Percentiles rank a stretch among this genome's conserved stretches.
phyloP scores from a whole-genome alignment of 352 stramenopile genomes.

The Globisporangium carolinianum region DNA sequence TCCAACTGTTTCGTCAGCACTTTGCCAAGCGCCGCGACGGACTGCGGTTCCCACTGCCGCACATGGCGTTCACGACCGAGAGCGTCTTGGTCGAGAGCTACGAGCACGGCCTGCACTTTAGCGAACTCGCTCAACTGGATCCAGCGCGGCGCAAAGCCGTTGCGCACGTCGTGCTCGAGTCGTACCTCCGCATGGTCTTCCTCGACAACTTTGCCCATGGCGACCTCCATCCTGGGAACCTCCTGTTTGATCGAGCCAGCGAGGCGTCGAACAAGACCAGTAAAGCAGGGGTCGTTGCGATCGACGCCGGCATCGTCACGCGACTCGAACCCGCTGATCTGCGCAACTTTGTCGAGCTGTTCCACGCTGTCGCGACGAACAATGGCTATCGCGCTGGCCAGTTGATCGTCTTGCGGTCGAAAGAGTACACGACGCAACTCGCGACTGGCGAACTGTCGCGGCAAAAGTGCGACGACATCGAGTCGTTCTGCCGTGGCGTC shows the following conservation, averaged over 20 bases:
- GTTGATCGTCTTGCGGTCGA: conserved; percentile 67
- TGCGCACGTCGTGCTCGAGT: conserved; percentile 74
- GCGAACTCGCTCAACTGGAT: conserved; percentile 49
- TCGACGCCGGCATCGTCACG: conserved; percentile 84
- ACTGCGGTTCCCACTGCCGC: conserved; percentile 66
- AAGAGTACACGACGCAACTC: conserved; percentile 20
- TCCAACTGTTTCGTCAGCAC: conserved; percentile 71
- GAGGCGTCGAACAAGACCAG: background rate
- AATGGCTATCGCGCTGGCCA: conserved; percentile 75
- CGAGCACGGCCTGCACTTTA: conserved; percentile 74
- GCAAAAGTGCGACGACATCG: conserved; percentile 61
- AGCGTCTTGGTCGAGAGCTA: conserved; percentile 91
- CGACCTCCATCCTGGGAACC: conserved; percentile 91
- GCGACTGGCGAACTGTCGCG: conserved; percentile 20
- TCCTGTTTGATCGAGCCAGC: conserved; percentile 59
- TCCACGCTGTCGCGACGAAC: conserved; percentile 74
- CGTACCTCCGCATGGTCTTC: conserved; percentile 94
- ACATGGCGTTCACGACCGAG: conserved; percentile 67
- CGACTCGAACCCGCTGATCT: conserved; percentile 69
- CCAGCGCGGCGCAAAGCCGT: conserved; percentile 48
- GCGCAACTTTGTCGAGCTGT: conserved; percentile 82
- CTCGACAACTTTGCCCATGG: conserved; percentile 93
- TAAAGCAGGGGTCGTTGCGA: conserved; percentile 49
- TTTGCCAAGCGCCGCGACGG: conserved; percentile 47
- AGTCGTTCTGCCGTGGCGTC: conserved; percentile 70